Conservation (phyloP, 495 filamentous ascomycete genomes). For the Patellaria atrata region DNA sequence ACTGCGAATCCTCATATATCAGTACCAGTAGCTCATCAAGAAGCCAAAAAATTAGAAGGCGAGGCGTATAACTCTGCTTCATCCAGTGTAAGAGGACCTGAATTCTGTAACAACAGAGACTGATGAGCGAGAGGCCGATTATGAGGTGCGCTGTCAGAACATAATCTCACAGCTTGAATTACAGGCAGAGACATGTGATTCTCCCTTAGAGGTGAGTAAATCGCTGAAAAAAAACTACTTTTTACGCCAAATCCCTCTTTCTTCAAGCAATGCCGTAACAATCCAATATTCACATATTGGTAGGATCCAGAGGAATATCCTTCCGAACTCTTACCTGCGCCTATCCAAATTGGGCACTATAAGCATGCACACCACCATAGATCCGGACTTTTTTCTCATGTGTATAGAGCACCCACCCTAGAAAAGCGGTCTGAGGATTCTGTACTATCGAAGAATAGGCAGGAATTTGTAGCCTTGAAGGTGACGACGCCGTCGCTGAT, state of each 20-base stretch:
- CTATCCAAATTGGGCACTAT: constrained; percentile 58
- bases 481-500: constrained; percentile 61
- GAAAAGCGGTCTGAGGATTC: neutral
- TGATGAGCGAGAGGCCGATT: no score
- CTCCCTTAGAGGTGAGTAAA: no score
- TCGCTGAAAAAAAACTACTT: no score
- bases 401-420: constrained; percentile 46
- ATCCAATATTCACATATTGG: no score
- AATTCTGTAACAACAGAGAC: no score
- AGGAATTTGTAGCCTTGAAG: constrained; percentile 57
- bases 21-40: constrained; percentile 8
- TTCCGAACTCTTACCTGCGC: constrained; percentile 15
- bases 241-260: no score
- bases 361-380: constrained; percentile 51
- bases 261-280: no score
- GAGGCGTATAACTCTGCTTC: constrained; percentile 31
- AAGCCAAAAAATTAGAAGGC: constrained; percentile 30
- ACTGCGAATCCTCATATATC: constrained; percentile 15
- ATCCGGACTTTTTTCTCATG: constrained; percentile 66
- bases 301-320: constrained; percentile 8
- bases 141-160: constrained; percentile 32
- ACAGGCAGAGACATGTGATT: no score
- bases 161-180: no score
- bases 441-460: constrained; percentile 14
- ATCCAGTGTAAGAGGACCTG: constrained; percentile 18